Conservation (phyloP, 495 filamentous ascomycete species). For the Penicillium fimorum region DNA sequence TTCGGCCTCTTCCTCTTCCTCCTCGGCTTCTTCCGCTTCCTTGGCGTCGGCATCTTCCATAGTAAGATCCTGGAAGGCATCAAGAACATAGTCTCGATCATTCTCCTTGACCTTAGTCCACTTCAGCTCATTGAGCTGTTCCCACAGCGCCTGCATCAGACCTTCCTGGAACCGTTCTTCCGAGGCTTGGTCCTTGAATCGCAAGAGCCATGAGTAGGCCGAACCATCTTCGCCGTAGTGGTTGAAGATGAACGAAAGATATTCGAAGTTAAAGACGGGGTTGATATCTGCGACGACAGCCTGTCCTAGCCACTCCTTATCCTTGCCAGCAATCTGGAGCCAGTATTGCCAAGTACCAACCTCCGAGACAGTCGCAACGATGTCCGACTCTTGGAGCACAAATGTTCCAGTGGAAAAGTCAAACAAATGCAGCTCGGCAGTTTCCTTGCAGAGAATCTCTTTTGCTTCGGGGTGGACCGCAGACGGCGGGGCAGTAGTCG, state of each 20-base stretch:
- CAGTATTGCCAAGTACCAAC: constrained; percentile 93
- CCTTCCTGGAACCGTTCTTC: constrained; percentile 90
- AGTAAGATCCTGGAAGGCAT: constrained; percentile 91
- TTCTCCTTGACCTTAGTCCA: constrained; percentile 90
- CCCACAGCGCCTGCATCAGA: constrained; percentile 93
- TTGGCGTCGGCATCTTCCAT: constrained; percentile 77
- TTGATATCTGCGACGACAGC: constrained; percentile 86
- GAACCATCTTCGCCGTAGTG: constrained; percentile 85
- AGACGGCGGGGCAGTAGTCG: constrained; percentile 53
- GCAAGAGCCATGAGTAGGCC: constrained; percentile 92
- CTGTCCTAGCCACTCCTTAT: constrained; percentile 86
- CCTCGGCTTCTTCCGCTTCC: constrained; percentile 59
- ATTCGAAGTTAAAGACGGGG: constrained; percentile 98
- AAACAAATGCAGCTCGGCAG: constrained; percentile 87
- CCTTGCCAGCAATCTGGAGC: constrained; percentile 77
- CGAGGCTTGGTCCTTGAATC: constrained; percentile 79
- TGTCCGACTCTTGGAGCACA: constrained; percentile 69
- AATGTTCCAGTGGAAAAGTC: constrained; percentile 85
- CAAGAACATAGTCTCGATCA: constrained; percentile 89
- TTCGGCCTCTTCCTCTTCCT: constrained; percentile 60
- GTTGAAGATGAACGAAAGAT: constrained; percentile 97
- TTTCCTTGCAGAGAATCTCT: constrained; percentile 73
- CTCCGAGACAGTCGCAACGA: constrained; percentile 79
- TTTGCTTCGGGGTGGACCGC: constrained; percentile 62
- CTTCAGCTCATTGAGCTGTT: constrained; percentile 91